Base-by-base conservation (phyloP, 371 early-diverging fungal species). In the Saksenaea oblongispora region DNA sequence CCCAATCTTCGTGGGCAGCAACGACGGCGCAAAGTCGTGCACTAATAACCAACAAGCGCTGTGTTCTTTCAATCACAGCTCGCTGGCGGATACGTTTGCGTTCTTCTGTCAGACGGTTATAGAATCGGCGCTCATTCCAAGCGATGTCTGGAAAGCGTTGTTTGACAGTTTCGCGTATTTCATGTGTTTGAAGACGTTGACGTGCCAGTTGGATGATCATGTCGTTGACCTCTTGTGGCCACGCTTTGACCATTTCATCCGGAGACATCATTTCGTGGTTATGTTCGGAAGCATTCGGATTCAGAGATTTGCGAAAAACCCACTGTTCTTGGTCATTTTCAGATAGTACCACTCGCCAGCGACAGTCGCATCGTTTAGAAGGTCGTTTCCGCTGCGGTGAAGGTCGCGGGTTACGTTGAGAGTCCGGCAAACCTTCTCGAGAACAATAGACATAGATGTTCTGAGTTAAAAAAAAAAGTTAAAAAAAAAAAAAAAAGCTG, bases 381-480 rank as follows among this genome's bases (percentile, higher is more conserved):
- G 84, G 74, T 27, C 87, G 75, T 63, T 87, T 87, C 18, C 87
- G 67, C 64, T 87, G 86, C 34, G 82, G 83, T 17, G 73, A 66
- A 15, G 83, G 77, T 69, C 83, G 81, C 37, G 84, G 82, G 53
- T 80, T 80, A 37, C 85, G 82, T 65, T 77, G 77, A 14, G 84
- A 84, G 57, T 87, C 87, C 7, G 85, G 81, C 10, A 87, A 69
- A 11, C 87, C 87, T 76, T 87, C 87, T 56, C 87, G 74, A 7
- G 87, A 87, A 56, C 87, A 87, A 60, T 87, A 87, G 42, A 87
- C 71, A 55, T 87, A 87, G 10, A 87, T 83, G 61, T 87, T 84
- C 87, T 87, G 63, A 34, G 11, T 26, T 27, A 41, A 54, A 37
- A 60, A 17, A 17, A 51, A 51, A 26, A 44, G n/a, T 15, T 34